Percentiles rank a stretch among this genome's conserved stretches.
Evolutionary conservation across 2,329 filamentous ascomycete species (phyloP).

Genomic region (Ceratocystis cacaofunesta): DNA sequence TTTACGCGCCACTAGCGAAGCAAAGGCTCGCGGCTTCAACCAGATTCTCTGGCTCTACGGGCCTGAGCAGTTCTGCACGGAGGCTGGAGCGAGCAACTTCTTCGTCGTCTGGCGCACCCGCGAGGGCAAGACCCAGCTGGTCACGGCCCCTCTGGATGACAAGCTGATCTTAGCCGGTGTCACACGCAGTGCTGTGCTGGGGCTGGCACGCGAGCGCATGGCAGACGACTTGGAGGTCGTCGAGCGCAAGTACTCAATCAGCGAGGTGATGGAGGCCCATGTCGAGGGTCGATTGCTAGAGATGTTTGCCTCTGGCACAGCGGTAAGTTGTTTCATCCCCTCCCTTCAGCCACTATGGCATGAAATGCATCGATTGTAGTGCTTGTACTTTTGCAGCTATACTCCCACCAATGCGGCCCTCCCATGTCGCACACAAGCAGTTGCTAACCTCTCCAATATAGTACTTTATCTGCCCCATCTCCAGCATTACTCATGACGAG

Average conservation of each 20-base stretch:
- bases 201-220: slow-evolving; percentile 53
- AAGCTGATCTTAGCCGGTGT: slow-evolving; percentile 78
- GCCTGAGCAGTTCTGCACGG: slow-evolving; percentile 60
- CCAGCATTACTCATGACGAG: slow-evolving; percentile 52
- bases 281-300: slow-evolving; percentile 66
- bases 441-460: slow-evolving; percentile 22
- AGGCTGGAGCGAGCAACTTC: slow-evolving; percentile 86
- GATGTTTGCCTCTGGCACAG: slow-evolving; percentile 76
- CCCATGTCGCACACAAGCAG: neutral
- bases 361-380: neutral
- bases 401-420: neutral
- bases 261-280: slow-evolving; percentile 57
- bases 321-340: slow-evolving; percentile 38
- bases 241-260: slow-evolving; percentile 70
- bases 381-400: no score
- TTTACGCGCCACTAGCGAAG: slow-evolving; percentile 63
- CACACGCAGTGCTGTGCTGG: slow-evolving; percentile 65
- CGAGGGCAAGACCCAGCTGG: slow-evolving; percentile 47
- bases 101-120: slow-evolving; percentile 66
- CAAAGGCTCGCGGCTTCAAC: slow-evolving; percentile 57
- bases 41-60: slow-evolving; percentile 95
- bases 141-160: slow-evolving; percentile 72
- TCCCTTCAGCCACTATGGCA: neutral
- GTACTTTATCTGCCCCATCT: slow-evolving; percentile 58
- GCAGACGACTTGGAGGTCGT: slow-evolving; percentile 50